phyloP scores from a whole-genome alignment of 176 grass and related monocot genomes.

The Avena sativa region DNA sequence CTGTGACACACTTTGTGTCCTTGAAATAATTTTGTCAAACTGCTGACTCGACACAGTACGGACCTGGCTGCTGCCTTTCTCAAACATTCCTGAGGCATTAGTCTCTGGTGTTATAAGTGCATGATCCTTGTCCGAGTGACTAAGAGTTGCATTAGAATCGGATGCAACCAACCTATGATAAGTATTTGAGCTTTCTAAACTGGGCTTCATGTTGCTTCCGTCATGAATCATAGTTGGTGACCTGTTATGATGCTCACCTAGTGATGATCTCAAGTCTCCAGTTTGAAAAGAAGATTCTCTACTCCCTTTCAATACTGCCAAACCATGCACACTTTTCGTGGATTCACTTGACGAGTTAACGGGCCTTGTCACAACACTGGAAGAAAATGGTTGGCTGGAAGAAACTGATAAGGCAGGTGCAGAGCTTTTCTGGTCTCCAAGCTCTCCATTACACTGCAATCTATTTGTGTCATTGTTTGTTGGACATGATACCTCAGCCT shows the following conservation, averaged over 20 bases:
- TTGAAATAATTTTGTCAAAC: constrained; percentile 45
- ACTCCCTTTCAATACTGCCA: constrained; percentile 28
- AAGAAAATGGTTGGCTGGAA: constrained; percentile 45
- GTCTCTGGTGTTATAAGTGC: constrained; percentile 41
- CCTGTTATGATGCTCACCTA: constrained; percentile 45
- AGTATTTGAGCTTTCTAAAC: constrained; percentile 45
- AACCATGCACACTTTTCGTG: constrained; percentile 27
- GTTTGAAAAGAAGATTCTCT: constrained; percentile 38
- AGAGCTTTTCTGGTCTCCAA: constrained; percentile 40
- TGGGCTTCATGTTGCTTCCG: constrained; percentile 38
- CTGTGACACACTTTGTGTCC: constrained; percentile 43
- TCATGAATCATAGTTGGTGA: constrained; percentile 27
- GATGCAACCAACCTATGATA: constrained; percentile 45
- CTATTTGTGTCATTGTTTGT: constrained; percentile 14
- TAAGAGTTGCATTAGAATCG: constrained; percentile 49
- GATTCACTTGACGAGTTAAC: constrained; percentile 40
- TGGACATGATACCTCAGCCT: constrained; percentile 25
- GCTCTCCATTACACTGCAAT: constrained; percentile 38
- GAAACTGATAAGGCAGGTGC: constrained; percentile 27
- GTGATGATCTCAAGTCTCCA: constrained; percentile 42
- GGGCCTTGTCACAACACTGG: constrained; percentile 29
- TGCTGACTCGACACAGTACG: constrained; percentile 35
- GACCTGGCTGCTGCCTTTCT: constrained; percentile 51
- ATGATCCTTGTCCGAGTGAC: constrained; percentile 58
- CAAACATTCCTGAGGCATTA: constrained; percentile 46